Conservation (phyloP, 306 rosid species). For the Rosa persica region DNA sequence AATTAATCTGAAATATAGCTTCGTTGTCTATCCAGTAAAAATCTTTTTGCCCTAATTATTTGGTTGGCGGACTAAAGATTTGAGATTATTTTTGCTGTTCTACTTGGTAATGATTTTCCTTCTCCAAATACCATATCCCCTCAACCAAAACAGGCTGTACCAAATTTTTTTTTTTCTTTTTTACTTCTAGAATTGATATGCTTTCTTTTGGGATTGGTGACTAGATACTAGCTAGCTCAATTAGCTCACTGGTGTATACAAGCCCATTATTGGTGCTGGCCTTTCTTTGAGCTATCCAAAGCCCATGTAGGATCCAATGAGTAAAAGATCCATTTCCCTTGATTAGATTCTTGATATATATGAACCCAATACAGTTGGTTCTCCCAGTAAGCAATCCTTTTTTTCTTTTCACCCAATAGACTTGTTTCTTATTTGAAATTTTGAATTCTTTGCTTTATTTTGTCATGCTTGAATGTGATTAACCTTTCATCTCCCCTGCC, state of each 20-base stretch:
- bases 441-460: not conserved
- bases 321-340: not conserved
- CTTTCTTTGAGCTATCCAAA: not conserved
- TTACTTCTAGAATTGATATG: not conserved
- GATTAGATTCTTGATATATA: not conserved
- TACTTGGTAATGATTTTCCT: not conserved
- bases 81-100: no score
- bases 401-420: not conserved
- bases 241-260: not conserved
- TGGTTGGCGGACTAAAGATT: no score
- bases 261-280: not conserved
- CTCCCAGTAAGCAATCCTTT: not conserved
- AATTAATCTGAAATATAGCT: no score
- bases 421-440: not conserved
- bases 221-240: not conserved
- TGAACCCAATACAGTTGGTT: not conserved
- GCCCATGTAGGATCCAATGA: slow-evolving; percentile 5
- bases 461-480: not conserved
- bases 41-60: no score
- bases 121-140: not conserved
- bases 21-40: no score
- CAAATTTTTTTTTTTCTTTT: not conserved
- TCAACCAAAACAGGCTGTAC: not conserved
- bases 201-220: not conserved
- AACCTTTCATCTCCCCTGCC: not conserved